Base-by-base conservation (phyloP, 768 basidiomycete species). In the Antrodiella citrinella region DNA sequence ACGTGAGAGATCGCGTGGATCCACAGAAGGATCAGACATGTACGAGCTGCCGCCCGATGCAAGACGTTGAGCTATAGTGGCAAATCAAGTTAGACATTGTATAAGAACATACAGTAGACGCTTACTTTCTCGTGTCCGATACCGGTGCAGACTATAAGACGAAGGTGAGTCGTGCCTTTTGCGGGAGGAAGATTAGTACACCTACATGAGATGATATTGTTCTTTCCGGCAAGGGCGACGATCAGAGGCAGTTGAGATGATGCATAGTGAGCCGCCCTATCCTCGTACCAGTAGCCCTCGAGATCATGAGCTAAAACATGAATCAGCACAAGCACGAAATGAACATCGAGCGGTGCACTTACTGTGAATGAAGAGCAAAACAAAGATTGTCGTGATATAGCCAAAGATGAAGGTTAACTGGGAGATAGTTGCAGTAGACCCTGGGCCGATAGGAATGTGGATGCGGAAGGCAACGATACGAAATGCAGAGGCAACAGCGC, bases 151-250 rank as follows among this genome's bases (percentile, higher is more conserved):
- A 69, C 75, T 76, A 40, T 13, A 18, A 19, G 41, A 9, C 7
- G n/a, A n/a, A 19, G n/a, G 7, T 38, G 18, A 18, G 10, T 38
- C 35, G 18, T 10, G 35, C 35, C 18, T 10, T 10, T 10, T 38
- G 35, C 35, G 18, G 10, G 35, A 38, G 18, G 15, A 23, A 24
- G 20, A 10, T 4, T 21, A 39, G n/a, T 42, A 21, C 15, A 25
- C 59, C 59, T 55, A 76, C 77, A 71, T 9, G 77, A 78, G 42
- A 81, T 71, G 41, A 78, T 53, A 55, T 78, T 80, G 59, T 81
- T 81, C 65, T 81, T 81, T 13, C 74, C 75, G 1, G 76, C 77
- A 7, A 81, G 63, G 4, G 74, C 75, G 10, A 79, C 73, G 42
- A 81, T 69, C 48, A 79, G 65, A 4, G 77, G 73, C 1, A 78